Evolutionary conservation across 495 filamentous ascomycete genomes (phyloP).

Genomic region (Cudoniella acicularis): DNA sequence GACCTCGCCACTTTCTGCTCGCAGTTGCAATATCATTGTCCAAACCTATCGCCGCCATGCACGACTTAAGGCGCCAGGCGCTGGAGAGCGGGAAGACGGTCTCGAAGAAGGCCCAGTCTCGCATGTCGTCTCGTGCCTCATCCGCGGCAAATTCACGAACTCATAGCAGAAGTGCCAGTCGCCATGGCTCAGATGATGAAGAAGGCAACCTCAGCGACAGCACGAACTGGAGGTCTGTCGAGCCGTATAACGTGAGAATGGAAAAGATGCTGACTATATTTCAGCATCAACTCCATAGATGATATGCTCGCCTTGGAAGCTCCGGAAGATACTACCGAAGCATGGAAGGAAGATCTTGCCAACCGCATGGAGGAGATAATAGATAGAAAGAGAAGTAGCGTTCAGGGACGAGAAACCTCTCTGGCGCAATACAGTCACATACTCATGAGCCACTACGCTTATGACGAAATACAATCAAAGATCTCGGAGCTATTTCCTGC

Average conservation of each 20-base stretch:
- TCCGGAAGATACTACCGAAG: conserved; percentile 42
- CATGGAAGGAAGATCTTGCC: conserved; percentile 64
- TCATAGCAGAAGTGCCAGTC: conserved; percentile 59
- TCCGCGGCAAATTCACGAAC: conserved; percentile 48
- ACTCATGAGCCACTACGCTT: conserved; percentile 68
- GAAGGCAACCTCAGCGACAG: conserved; percentile 64
- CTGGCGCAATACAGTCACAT: conserved; percentile 67
- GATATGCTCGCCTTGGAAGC: conserved; percentile 35
- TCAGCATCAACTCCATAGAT: conserved; percentile 38
- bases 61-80: conserved; percentile 76
- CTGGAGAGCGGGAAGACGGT: conserved; percentile 87
- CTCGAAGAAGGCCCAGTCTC: conserved; percentile 81
- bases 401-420: conserved; percentile 72
- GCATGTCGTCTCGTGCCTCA: conserved; percentile 59
- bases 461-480: conserved; percentile 59
- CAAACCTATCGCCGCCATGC: conserved; percentile 46
- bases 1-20: neutral
- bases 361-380: conserved; percentile 77
- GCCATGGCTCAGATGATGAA: conserved; percentile 76
- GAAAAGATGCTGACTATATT: neutral
- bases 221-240: conserved; percentile 62
- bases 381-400: conserved; percentile 80
- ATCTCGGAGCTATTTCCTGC: conserved; percentile 65
- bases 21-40: neutral
- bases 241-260: neutral